Conservation (phyloP, 345 rosid species). For the Turritis glabra region DNA sequence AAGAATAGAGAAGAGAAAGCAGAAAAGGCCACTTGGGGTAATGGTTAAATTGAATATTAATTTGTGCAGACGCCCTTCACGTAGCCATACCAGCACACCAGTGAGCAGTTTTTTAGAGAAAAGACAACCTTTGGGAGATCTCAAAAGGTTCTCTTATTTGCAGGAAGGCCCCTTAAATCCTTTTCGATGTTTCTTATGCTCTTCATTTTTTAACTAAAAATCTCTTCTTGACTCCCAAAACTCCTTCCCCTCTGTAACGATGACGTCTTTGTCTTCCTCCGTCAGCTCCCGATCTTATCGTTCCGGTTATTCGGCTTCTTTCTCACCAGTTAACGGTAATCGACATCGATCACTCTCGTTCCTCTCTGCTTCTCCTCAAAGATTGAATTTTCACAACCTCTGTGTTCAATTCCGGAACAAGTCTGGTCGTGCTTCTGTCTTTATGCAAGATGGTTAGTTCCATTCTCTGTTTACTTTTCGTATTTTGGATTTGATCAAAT, state of each 20-base stretch:
- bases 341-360: constrained; percentile 44
- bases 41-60: constrained; percentile 32
- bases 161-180: constrained; percentile 32
- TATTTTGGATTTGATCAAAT: neutral
- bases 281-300: constrained; percentile 45
- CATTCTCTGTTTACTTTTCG: neutral
- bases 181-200: constrained; percentile 67
- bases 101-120: constrained; percentile 1
- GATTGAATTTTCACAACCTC: constrained; percentile 39
- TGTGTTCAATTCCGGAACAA: constrained; percentile 46
- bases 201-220: neutral
- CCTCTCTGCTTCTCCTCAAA: constrained; percentile 36
- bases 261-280: constrained; percentile 68
- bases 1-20: neutral
- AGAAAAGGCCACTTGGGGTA: constrained; percentile 26
- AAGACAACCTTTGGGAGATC: constrained; percentile 75
- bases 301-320: constrained; percentile 24
- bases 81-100: constrained; percentile 30
- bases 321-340: constrained; percentile 32
- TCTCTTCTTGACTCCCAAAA: neutral
- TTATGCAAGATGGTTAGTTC: constrained; percentile 60
- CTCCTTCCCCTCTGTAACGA: constrained; percentile 25
- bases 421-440: constrained; percentile 40
- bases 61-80: constrained; percentile 7
- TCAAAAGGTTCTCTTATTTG: constrained; percentile 50